A percentile compares a stretch with the other conserved stretches of the same genome.
phyloP scores from a whole-genome alignment of 2,329 filamentous ascomycete species.

The Fusarium avenaceum region DNA sequence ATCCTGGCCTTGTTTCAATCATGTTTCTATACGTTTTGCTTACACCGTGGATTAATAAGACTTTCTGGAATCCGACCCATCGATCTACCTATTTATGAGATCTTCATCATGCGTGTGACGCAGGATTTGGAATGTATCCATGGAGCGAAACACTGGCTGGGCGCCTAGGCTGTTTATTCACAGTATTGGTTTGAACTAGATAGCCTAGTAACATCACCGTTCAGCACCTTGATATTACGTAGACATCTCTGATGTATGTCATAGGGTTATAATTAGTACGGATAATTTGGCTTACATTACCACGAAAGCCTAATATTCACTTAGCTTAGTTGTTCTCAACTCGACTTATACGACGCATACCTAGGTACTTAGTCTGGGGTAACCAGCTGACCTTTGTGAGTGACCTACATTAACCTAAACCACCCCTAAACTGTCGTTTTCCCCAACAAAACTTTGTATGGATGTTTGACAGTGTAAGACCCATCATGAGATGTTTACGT shows the following conservation, averaged over 20 bases:
- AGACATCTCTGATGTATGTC: neutral
- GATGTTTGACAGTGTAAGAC: conserved; percentile 4
- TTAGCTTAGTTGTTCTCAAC: neutral
- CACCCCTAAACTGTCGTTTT: conserved; percentile 1
- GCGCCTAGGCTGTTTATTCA: conserved; percentile 12
- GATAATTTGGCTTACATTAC: no score
- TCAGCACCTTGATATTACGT: neutral
- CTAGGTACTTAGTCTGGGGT: neutral
- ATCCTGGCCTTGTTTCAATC: conserved; percentile 8
- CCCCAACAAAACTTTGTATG: conserved; percentile 24
- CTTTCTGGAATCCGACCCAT: conserved; percentile 18
- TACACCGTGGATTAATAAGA: conserved; percentile 24
- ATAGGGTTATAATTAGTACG: neutral
- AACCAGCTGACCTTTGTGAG: conserved; percentile 35
- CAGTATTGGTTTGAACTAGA: neutral
- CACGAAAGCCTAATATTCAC: no score
- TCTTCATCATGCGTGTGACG: conserved; percentile 20
- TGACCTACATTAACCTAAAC: conserved; percentile 11
- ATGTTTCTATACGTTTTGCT: neutral
- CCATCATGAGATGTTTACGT: conserved; percentile 11
- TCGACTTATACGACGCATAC: neutral
- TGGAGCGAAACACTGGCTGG: neutral
- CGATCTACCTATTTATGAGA: conserved; percentile 32
- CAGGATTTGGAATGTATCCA: conserved; percentile 4
- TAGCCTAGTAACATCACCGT: neutral